Evolutionary conservation across 208 protist species (phyloP), one percentile per base, ranked within the genome.

Genomic region (Naegleria gruberi): DNA sequence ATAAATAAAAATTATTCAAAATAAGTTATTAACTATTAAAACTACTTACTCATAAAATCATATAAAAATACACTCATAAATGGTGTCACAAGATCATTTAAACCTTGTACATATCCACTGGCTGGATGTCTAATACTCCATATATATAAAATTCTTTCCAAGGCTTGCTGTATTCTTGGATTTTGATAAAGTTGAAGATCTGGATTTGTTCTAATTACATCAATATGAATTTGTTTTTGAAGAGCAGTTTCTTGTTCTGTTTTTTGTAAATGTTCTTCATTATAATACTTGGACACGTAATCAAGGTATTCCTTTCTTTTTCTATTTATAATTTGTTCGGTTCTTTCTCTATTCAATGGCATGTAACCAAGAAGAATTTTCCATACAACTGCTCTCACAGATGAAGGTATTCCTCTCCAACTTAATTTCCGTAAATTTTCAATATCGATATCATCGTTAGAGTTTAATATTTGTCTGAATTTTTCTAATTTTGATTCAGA

Each of bases 51-150:
- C 92, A 34, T 92, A 90, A 43, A 97, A 30, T 94, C 94, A 19
- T 92, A 89, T n/a, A 97, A 83, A 44, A 97, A 96, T 7, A 97
- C 96, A 57, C 92, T 94, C 90, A 98, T 94, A 90, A 98, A 98
- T 0, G 97, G 97, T 51, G 95, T 94, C 0, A 97, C 92, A 45
- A 98, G 88, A 92, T 98, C 97, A 87, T 98, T 98, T 91, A 98
- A 97, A 37, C 97, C 97, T 93, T 98, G 96, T 83, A 98, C 97
- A 91, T 98, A 98, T 37, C 96, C 97, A 86, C 93, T 96, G 0
- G 96, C 97, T 5, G 97, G 96, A 93, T 98, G 96, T 46, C 96
- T 95, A 40, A 97, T 88, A 1, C 95, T 93, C 96, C 96, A 98
- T 51, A 97, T 94, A 88, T 96, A 98, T n/a, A 98, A 92, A 40